Evolutionary conservation across 108 stramenopile species (phyloP).

Genomic region (Nitzschia palea): DNA sequence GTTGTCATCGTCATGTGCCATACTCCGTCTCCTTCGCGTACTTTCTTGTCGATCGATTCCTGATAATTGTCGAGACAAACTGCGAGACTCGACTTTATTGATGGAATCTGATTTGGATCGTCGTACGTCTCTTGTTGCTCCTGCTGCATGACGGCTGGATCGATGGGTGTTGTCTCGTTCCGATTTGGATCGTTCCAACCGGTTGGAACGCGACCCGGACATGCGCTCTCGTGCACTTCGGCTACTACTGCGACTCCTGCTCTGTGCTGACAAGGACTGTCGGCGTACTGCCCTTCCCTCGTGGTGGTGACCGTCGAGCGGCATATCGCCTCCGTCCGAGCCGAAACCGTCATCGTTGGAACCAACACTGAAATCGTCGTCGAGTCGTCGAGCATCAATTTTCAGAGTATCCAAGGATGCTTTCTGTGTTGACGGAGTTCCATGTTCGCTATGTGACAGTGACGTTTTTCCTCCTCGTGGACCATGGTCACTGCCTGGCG

Average conservation of each 20-base stretch:
- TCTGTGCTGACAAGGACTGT: not conserved
- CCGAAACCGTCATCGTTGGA: not conserved
- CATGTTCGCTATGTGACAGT: slow-evolving; percentile 3
- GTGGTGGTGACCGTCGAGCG: not conserved
- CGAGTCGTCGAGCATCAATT: not conserved
- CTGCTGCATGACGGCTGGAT: not conserved
- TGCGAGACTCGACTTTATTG: no score
- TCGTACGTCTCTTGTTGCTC: not conserved
- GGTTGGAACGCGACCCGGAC: not conserved
- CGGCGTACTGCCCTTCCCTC: not conserved
- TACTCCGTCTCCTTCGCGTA: not conserved
- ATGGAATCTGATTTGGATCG: not conserved
- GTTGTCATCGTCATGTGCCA: slow-evolving; percentile 7
- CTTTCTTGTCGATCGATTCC: no score
- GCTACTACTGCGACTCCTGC: not conserved
- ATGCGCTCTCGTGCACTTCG: not conserved
- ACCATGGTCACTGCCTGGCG: not conserved
- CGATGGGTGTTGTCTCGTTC: not conserved
- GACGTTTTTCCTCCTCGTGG: not conserved
- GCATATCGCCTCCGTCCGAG: not conserved
- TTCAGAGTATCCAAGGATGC: not conserved
- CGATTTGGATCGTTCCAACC: not conserved
- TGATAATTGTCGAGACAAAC: no score
- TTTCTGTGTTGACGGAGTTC: slow-evolving; percentile 3
- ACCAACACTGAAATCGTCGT: not conserved